Conservation (phyloP, 345 rosid species). For the Rhizophora apiculata region DNA sequence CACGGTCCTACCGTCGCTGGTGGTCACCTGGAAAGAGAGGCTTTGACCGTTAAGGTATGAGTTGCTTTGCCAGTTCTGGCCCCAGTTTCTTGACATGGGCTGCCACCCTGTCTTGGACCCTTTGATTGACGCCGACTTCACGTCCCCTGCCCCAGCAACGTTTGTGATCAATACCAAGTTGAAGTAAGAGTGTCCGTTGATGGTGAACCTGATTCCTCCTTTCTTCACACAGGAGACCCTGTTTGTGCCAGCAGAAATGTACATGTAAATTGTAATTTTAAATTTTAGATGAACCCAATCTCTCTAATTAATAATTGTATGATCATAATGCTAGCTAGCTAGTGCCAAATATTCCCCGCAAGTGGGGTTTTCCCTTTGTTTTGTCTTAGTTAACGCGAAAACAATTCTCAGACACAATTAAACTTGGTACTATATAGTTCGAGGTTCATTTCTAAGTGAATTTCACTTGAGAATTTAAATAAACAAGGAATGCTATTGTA, state of each 20-base stretch:
- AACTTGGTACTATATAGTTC: no score
- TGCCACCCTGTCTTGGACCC: slow-evolving; percentile 93
- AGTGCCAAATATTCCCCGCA: no score
- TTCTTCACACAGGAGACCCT: slow-evolving; percentile 84
- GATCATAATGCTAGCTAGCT: no score
- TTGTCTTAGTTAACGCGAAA: not conserved
- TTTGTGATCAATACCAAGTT: slow-evolving; percentile 77
- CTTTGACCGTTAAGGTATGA: slow-evolving; percentile 72
- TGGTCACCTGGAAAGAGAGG: slow-evolving; percentile 83
- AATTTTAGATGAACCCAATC: no score
- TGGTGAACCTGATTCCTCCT: slow-evolving; percentile 84
- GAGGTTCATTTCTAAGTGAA: no score
- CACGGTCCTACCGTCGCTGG: slow-evolving; percentile 78
- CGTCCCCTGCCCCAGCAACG: slow-evolving; percentile 89
- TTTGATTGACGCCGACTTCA: slow-evolving; percentile 71
- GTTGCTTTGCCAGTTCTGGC: slow-evolving; percentile 99
- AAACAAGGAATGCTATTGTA: not conserved
- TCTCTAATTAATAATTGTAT: no score
- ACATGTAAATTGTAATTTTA: not conserved
- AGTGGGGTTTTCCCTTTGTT: no score
- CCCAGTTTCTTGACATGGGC: slow-evolving; percentile 94
- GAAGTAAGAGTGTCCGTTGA: slow-evolving; percentile 96
- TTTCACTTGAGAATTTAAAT: not conserved
- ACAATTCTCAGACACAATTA: no score
- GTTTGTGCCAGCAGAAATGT: slow-evolving; percentile 11